Conservation (phyloP, 495 filamentous ascomycete species). For the Evernia prunastri region DNA sequence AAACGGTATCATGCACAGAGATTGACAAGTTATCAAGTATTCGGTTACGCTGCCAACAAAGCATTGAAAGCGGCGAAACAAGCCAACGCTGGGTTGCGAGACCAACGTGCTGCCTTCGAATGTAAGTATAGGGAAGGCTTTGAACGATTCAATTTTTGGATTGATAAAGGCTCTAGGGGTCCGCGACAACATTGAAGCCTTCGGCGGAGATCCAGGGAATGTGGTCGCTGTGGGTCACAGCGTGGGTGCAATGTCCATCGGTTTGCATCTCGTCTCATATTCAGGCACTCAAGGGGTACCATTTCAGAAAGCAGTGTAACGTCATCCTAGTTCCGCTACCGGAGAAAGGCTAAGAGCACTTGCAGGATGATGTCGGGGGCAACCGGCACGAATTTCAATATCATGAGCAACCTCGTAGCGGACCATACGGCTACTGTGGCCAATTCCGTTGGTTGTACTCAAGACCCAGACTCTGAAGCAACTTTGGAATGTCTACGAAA, state of each 20-base stretch:
- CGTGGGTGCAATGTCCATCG: constrained; percentile 35
- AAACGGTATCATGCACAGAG: too few relatives aligned
- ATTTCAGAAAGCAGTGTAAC: constrained; percentile 33
- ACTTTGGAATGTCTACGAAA: constrained; percentile 33
- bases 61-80: constrained; percentile 22
- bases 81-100: constrained; percentile 29
- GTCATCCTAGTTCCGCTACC: neutral
- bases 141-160: neutral
- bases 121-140: constrained; percentile 22
- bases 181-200: constrained; percentile 31
- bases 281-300: constrained; percentile 33
- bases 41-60: constrained; percentile 30
- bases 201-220: constrained; percentile 32
- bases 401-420: constrained; percentile 32
- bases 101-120: constrained; percentile 31
- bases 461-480: constrained; percentile 24
- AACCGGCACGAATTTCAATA: constrained; percentile 39
- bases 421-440: constrained; percentile 34
- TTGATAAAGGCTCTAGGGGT: constrained; percentile 26
- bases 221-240: constrained; percentile 32
- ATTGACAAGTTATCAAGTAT: constrained; percentile 11
- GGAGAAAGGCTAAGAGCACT: neutral
- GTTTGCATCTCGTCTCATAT: constrained; percentile 38
- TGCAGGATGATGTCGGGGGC: constrained; percentile 41
- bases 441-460: constrained; percentile 23